A percentile compares a stretch with the other conserved stretches of the same genome.
phyloP scores from a whole-genome alignment of 2,329 filamentous ascomycete species.

The Alternaria metachromatica region DNA sequence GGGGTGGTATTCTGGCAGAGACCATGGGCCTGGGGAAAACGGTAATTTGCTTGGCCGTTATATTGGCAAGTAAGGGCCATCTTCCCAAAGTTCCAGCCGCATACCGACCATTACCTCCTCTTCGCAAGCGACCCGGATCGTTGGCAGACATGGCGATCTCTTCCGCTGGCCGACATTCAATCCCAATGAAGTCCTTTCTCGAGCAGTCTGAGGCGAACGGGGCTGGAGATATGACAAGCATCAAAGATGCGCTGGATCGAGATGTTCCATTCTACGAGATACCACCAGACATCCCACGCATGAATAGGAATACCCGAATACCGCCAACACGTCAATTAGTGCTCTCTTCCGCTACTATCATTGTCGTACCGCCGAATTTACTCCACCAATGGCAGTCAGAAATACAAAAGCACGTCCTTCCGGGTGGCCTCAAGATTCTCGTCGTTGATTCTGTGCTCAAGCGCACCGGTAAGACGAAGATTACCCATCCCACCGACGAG shows the following conservation, averaged over 20 bases:
- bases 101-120: constrained; percentile 56
- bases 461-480: constrained; percentile 26
- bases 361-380: constrained; percentile 84
- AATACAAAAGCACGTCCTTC: constrained; percentile 75
- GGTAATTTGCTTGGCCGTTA: constrained; percentile 74
- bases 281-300: constrained; percentile 47
- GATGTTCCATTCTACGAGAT: constrained; percentile 51
- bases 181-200: constrained; percentile 75
- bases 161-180: constrained; percentile 67
- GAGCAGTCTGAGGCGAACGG: constrained; percentile 53
- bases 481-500: constrained; percentile 8
- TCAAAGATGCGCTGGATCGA: constrained; percentile 40
- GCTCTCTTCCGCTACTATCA: constrained; percentile 72
- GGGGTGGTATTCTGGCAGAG: constrained; percentile 80
- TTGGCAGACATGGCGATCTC: constrained; percentile 79
- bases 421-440: constrained; percentile 66
- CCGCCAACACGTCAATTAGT: constrained; percentile 60
- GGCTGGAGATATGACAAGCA: constrained; percentile 42
- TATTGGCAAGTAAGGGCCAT: constrained; percentile 77
- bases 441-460: constrained; percentile 58
- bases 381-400: constrained; percentile 84
- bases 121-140: constrained; percentile 62
- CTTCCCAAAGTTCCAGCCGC: constrained; percentile 70
- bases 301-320: constrained; percentile 51
- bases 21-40: constrained; percentile 86